Conservation (phyloP, 2,329 filamentous ascomycete species). For the Sporothrix inflata region DNA sequence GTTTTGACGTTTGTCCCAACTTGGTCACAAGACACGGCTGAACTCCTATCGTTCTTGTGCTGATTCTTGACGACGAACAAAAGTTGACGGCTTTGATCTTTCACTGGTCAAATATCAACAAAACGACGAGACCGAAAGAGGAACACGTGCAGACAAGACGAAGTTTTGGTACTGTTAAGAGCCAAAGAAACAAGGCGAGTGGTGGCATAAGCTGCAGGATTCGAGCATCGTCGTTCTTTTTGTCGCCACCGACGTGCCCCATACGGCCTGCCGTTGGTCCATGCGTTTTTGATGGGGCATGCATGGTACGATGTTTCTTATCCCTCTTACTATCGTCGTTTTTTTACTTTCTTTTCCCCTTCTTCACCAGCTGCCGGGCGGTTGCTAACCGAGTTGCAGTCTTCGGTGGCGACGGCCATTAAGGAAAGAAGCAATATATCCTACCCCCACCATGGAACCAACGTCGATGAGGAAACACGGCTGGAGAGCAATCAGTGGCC, state of each 20-base stretch:
- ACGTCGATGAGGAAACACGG: constrained; percentile 8
- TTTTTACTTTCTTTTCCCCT: neutral
- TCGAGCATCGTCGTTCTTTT: neutral
- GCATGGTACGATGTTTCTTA: constrained; percentile 2
- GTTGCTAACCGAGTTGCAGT: neutral
- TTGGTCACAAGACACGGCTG: neutral
- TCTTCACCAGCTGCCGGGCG: neutral
- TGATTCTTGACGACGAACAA: neutral
- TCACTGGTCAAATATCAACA: neutral
- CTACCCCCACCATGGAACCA: neutral
- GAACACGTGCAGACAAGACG: neutral
- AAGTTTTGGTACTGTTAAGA: neutral
- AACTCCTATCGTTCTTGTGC: neutral
- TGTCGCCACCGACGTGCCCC: constrained; percentile 12
- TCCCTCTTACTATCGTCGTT: neutral
- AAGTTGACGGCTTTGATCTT: neutral
- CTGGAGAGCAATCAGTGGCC: neutral
- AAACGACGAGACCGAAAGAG: neutral
- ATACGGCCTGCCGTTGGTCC: constrained; percentile 1
- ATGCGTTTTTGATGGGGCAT: neutral
- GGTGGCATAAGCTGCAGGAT: constrained; percentile 13
- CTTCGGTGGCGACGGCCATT: neutral
- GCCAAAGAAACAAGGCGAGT: neutral
- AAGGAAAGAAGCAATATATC: neutral
- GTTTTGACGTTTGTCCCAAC: neutral